Evolutionary conservation across 78 protist genomes (phyloP).

Genomic region (Ministeria vibrans): DNA sequence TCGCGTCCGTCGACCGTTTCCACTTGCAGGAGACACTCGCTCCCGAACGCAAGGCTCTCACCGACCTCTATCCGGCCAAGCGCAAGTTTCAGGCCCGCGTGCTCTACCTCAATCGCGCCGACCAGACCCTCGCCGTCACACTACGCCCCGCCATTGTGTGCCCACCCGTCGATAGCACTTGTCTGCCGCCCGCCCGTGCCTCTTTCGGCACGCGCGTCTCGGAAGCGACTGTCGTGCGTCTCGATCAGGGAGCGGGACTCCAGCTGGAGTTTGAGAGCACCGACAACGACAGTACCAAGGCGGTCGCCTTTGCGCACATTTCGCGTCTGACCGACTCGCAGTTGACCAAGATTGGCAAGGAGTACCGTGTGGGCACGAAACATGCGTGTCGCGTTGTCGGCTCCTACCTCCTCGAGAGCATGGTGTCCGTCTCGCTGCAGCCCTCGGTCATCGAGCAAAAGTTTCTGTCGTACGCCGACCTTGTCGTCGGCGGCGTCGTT

Average conservation of each 20-base stretch:
- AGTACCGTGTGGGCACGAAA: not conserved
- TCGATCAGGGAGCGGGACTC: constrained; percentile 2
- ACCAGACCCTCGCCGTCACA: not conserved
- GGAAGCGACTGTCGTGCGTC: not conserved
- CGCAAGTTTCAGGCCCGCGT: constrained; percentile 3
- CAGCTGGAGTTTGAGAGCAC: not conserved
- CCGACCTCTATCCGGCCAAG: not conserved
- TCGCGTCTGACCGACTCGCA: not conserved
- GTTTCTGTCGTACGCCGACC: not conserved
- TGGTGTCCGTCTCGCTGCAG: not conserved
- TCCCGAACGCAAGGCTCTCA: not conserved
- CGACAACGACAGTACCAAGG: too few species aligned
- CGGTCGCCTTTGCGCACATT: not conserved
- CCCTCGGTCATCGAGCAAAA: not conserved
- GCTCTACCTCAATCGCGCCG: not conserved
- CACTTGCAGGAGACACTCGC: not conserved
- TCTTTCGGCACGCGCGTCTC: not conserved
- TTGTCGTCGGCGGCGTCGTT: not conserved
- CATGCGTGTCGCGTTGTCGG: not conserved
- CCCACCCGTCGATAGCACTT: not conserved
- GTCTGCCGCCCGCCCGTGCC: not conserved
- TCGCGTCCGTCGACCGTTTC: not conserved
- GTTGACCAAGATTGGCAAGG: not conserved
- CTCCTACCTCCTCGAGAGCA: not conserved
- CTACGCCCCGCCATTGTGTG: not conserved